phyloP scores from a whole-genome alignment of 1,284 basidiomycete genomes.

The Boletus semigastroideus region DNA sequence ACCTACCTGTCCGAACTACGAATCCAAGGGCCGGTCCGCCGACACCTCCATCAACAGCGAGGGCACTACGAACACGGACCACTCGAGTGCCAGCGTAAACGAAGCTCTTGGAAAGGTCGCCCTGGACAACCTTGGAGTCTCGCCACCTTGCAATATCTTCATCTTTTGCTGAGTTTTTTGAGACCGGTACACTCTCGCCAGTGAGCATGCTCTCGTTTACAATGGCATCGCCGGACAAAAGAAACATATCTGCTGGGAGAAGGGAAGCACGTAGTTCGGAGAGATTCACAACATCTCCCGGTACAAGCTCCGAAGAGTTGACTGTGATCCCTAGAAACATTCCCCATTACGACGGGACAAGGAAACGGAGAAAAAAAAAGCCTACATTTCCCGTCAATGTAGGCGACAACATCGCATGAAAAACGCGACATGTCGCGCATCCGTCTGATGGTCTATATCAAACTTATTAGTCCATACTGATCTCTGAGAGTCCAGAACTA shows the following conservation, averaged over 20 bases:
- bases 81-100: constrained; percentile 92
- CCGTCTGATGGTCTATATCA: constrained; percentile 75
- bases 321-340: constrained; percentile 58
- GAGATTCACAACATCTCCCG: constrained; percentile 92
- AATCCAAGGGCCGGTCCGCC: constrained; percentile 78
- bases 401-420: constrained; percentile 76
- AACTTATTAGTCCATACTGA: constrained; percentile 10
- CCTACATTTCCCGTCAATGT: constrained; percentile 76
- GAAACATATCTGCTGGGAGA: constrained; percentile 90
- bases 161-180: constrained; percentile 78
- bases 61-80: constrained; percentile 81
- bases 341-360: constrained; percentile 1
- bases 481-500: constrained; percentile 29
- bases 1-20: constrained; percentile 84
- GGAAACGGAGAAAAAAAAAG: constrained; percentile 14
- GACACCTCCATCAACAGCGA: constrained; percentile 51
- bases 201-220: constrained; percentile 99
- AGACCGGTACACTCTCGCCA: constrained; percentile 93
- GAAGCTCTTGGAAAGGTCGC: constrained; percentile 83
- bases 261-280: constrained; percentile 73
- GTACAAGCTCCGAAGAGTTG: constrained; percentile 83
- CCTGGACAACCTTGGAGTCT: constrained; percentile 63
- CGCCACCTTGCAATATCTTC: constrained; percentile 70
- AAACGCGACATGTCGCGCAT: constrained; percentile 98
- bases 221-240: constrained; percentile 94